Base-by-base conservation (phyloP, 2,329 filamentous ascomycete genomes). In the Sporothrix euskadiensis region DNA sequence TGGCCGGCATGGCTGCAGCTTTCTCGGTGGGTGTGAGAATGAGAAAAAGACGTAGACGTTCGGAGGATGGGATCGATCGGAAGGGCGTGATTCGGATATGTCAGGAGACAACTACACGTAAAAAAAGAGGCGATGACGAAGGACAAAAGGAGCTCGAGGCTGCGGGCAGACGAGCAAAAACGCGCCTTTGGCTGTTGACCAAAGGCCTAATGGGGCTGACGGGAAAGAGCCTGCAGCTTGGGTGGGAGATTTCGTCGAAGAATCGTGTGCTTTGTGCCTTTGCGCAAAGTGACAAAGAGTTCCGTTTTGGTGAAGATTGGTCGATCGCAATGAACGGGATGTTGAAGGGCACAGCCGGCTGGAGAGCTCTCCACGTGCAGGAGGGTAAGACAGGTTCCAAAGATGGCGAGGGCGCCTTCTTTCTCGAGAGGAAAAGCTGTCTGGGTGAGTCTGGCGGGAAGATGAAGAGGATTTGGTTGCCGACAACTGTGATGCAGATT, bases 1-100 rank as follows among this genome's bases (percentile, higher is more conserved):
- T 76, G 56, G 80, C 77, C 22, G 80, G 71, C 76, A 77, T 77
- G n/a, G 68, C 44, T 32, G 59, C 26, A 49, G 26, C 72, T 19
- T 35, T 4, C 35, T 35, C 35, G 35, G n/a, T 26, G 12, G 19
- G 10, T 32, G 35, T 41, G 19, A 59, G 3, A 12, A 61, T 19
- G 16, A 14, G 7, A n/a, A 52, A 12, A 22, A 32, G 10, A n/a
- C 5, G 7, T 9, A 5, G 32, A 30, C 14, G 14, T 1, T 73
- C 69, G 49, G 49, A 66, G 52, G 52, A 65, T 54, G 44, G 57
- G 57, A 35, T 71, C 70, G 57, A 49, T 71, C 57, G 57, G 5
- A 26, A 19, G 14, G 14, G 41, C 54, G 44, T 47, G 30, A 22
- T 52, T 52, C 56, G 54, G 39, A 30, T 22, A 44, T 59, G 69